Evolutionary conservation across 768 basidiomycete genomes (phyloP), one percentile per base, ranked within the genome.

Genomic region (Amylocystis lapponica): DNA sequence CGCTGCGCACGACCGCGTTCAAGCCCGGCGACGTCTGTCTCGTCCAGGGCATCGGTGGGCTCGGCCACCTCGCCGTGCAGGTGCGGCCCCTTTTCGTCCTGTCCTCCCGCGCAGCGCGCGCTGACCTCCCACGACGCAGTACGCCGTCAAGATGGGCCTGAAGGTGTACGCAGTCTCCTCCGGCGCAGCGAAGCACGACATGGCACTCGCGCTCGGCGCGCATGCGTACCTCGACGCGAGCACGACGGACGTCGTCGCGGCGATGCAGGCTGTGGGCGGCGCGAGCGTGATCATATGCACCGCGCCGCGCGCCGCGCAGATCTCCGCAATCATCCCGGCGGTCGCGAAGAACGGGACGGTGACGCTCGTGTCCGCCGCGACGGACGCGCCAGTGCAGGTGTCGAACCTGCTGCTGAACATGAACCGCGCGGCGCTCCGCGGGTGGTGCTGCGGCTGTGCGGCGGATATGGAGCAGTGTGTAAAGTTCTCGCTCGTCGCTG

Each of bases 201-300:
- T 70, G 27, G 64, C 67, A 0, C 52, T 38, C 14, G 41, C 61
- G 40, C 58, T 72, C 35, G 69, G 69, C 17, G 68, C 69, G 1
- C 54, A 65, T 40, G 50, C 57, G 16, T 68, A 66, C 56, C 48
- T 72, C 39, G 65, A 66, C 45, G 52, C 54, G 13, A 48, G 53
- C 8, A 51, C 51, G 33, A 50, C 50, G 19, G 52, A 63, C 39
- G 44, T 53, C 23, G 63, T 55, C 20, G 58, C 56, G 30, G 56
- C 47, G 14, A 55, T 68, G 13, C 48, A 63, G 44, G 55, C 63
- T 41, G 46, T 68, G 12, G 66, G 68, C 4, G 67, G 70, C 13
- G 67, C 68, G 6, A 63, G 64, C 37, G 52, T 67, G 27, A 61
- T 68, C 39, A 50, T 65, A 35, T 58, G 56, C 47, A 66, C 64